phyloP scores from a whole-genome alignment of 768 basidiomycete genomes.

The Hericium alpestre region DNA sequence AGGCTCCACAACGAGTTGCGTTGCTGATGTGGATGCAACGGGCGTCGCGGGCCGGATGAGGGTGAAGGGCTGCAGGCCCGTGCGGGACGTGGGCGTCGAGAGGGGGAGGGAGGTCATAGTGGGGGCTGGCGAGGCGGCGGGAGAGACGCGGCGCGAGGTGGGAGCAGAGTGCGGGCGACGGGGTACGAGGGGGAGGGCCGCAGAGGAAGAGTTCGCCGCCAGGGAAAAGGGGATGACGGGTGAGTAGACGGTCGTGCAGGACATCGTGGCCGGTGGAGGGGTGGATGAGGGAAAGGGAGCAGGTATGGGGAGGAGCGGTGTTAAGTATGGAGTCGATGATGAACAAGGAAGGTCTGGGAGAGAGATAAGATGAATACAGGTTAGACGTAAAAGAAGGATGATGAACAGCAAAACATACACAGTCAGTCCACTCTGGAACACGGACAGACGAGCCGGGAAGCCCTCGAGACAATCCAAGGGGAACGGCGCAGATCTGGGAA shows the following conservation, averaged over 20 bases:
- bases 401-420: too few species aligned
- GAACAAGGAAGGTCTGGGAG: too few species aligned
- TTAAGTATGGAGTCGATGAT: too few species aligned
- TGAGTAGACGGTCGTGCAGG: constrained; percentile 8
- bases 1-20: constrained; percentile 16
- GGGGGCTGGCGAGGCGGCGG: constrained; percentile 4
- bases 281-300: neutral
- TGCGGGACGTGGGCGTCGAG: constrained; percentile 1
- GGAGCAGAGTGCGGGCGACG: constrained; percentile 29
- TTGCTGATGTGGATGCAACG: neutral
- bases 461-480: too few species aligned
- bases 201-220: constrained; percentile 42
- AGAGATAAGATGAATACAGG: too few species aligned
- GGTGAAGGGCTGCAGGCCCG: neutral
- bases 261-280: neutral
- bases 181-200: constrained; percentile 55
- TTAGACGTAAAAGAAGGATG: too few species aligned
- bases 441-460: too few species aligned
- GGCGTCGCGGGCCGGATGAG: neutral
- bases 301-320: neutral
- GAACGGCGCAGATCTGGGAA: too few species aligned
- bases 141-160: constrained; percentile 13
- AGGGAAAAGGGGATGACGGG: constrained; percentile 14
- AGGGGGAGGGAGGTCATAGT: neutral
- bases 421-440: too few species aligned